These are phyloP conservation scores for Parachaetomium inaequale DNA, from an alignment of 495 filamentous ascomycete species.

Conservation along the genomic window DNA sequence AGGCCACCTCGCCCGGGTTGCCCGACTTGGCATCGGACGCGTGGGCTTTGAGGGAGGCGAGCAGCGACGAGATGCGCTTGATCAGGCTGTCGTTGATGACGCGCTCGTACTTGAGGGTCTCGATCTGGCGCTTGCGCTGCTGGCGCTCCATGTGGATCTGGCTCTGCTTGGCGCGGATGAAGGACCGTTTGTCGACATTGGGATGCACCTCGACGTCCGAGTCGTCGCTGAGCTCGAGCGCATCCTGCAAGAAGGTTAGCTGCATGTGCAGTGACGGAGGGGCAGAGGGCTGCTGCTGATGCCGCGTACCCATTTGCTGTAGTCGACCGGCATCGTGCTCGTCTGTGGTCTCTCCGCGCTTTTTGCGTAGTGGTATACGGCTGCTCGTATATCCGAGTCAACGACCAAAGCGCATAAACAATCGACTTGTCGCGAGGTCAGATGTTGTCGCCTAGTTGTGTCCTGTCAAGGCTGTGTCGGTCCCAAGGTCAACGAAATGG, in stretches of 20 bases:
- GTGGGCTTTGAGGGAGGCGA: conserved; percentile 64
- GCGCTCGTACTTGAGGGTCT: conserved; percentile 87
- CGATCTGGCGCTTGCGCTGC: conserved; percentile 81
- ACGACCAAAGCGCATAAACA: background rate
- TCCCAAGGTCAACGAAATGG: conserved; percentile 6
- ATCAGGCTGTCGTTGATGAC: conserved; percentile 89
- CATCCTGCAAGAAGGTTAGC: conserved; percentile 55
- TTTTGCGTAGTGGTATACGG: background rate
- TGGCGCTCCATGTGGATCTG: conserved; percentile 89
- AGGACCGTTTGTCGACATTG: conserved; percentile 97
- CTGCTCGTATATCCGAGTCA: background rate
- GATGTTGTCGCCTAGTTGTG: background rate
- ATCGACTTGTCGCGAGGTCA: too few relatives aligned
- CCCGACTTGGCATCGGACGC: conserved; percentile 58
- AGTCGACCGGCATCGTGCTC: conserved; percentile 77
- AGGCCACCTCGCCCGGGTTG: conserved; percentile 76
- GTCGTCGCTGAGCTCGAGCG: conserved; percentile 93
- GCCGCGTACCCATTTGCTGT: conserved; percentile 82
- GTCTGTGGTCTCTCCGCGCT: background rate
- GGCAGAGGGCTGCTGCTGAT: background rate
- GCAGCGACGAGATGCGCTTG: conserved; percentile 72
- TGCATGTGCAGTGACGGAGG: background rate
- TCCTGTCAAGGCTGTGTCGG: background rate
- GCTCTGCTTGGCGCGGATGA: conserved; percentile 96
- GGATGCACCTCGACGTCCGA: conserved; percentile 98